These are phyloP conservation scores for Erythrobasidium hasegawianum DNA, from an alignment of 1,284 basidiomycete species.

Conservation along the genomic window DNA sequence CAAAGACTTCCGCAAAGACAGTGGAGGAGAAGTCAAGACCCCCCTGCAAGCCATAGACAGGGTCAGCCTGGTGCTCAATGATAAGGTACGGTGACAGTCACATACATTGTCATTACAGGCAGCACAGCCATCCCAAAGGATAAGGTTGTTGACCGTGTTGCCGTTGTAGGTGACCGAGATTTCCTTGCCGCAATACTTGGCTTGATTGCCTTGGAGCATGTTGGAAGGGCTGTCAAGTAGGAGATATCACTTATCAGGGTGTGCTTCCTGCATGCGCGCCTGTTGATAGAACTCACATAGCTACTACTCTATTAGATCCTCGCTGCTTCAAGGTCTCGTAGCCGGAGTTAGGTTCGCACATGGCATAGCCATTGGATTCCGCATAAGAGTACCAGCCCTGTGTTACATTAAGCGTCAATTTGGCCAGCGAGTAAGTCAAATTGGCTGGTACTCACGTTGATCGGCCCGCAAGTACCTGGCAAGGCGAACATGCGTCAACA, in stretches of 20 bases:
- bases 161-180: constrained; percentile 17
- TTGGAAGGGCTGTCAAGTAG: constrained; percentile 8
- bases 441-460: constrained; percentile 20
- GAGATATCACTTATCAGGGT: too few relatives aligned
- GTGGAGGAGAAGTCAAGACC: constrained; percentile 28
- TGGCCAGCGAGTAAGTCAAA: neutral
- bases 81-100: neutral
- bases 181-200: constrained; percentile 33
- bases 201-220: constrained; percentile 23
- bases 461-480: constrained; percentile 27
- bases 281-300: neutral
- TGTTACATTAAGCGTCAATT: neutral
- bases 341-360: constrained; percentile 28
- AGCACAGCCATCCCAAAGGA: constrained; percentile 32
- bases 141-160: constrained; percentile 24
- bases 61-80: neutral
- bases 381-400: constrained; percentile 26
- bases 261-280: too few relatives aligned
- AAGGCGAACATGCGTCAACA: neutral
- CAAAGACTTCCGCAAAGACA: constrained; percentile 15
- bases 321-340: constrained; percentile 25
- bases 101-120: constrained; percentile 19
- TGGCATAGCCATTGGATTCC: constrained; percentile 20
- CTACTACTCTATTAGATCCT: constrained; percentile 21
- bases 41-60: neutral